These are phyloP conservation scores for Nicotiana tabacum DNA, from an alignment of 257 asterid genomes.

Conservation along the genomic window DNA sequence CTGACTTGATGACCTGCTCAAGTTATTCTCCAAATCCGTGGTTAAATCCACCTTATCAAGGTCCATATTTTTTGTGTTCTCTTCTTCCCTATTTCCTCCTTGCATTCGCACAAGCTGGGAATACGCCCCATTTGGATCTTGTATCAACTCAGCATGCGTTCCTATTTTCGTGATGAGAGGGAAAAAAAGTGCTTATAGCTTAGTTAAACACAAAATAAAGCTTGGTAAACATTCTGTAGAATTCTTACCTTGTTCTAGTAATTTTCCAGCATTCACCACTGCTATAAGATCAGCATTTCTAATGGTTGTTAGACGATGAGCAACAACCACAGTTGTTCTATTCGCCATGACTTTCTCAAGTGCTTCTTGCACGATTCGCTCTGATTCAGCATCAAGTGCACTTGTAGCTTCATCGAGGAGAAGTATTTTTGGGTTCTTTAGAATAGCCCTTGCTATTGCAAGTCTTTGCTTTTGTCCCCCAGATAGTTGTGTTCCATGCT, in stretches of 20 bases:
- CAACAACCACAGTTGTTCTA: conserved; percentile 75
- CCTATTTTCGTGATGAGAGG: conserved; percentile 30
- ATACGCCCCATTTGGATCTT: conserved; percentile 65
- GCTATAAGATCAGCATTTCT: conserved; percentile 81
- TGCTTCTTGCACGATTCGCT: conserved; percentile 67
- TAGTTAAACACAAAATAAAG: not conserved
- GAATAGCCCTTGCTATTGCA: conserved; percentile 78
- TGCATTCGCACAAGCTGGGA: conserved; percentile 64
- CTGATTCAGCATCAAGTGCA: conserved; percentile 79
- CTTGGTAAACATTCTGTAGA: not conserved
- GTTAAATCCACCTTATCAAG: conserved; percentile 5
- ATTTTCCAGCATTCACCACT: conserved; percentile 61
- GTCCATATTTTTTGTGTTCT: conserved; percentile 13
- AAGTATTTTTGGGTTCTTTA: conserved; percentile 69
- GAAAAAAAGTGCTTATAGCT: not conserved
- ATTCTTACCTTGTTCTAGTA: conserved; percentile 60
- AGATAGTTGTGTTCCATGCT: conserved; percentile 73
- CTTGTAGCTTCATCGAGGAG: conserved; percentile 94
- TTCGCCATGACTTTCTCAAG: conserved; percentile 65
- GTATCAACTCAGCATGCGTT: conserved; percentile 58
- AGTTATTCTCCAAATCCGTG: conserved; percentile 27
- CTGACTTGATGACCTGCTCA: conserved; percentile 49
- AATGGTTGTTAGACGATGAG: conserved; percentile 72
- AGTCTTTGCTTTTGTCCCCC: conserved; percentile 89
- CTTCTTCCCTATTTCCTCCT: conserved; percentile 42